phyloP scores from a whole-genome alignment of 345 rosid genomes.

The Melaleuca alternifolia region DNA sequence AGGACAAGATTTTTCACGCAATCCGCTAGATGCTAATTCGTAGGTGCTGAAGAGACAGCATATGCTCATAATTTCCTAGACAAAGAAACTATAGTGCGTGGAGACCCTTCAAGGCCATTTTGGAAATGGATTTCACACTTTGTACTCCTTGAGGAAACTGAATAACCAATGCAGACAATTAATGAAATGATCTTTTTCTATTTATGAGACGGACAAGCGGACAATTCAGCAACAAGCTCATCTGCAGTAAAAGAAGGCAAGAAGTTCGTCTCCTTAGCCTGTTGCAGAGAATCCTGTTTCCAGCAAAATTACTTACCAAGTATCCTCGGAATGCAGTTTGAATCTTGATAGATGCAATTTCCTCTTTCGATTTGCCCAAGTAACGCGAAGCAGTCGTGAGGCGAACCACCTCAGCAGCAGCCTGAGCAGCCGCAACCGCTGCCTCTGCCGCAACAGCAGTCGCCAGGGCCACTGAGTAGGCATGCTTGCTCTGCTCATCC shows the following conservation, averaged over 20 bases:
- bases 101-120: neutral
- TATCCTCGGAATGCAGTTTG: slow-evolving; percentile 74
- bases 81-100: neutral
- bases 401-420: slow-evolving; percentile 56
- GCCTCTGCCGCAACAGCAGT: slow-evolving; percentile 62
- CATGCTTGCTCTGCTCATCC: slow-evolving; percentile 50
- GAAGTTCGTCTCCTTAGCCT: neutral
- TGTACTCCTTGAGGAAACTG: neutral
- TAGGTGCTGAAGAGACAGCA: neutral
- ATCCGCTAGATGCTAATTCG: neutral
- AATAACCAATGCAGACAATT: neutral
- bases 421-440: slow-evolving; percentile 49
- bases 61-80: neutral
- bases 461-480: slow-evolving; percentile 58
- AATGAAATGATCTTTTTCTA: neutral
- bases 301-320: slow-evolving; percentile 22
- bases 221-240: neutral
- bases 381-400: slow-evolving; percentile 30
- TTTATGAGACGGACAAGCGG: neutral
- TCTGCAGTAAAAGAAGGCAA: neutral
- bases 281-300: neutral
- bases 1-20: neutral
- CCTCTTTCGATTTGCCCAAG: slow-evolving; percentile 55
- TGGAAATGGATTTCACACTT: neutral
- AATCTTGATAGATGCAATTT: slow-evolving; percentile 60